Evolutionary conservation across 2,329 filamentous ascomycete species (phyloP).

Genomic region (Fusarium proliferatum): DNA sequence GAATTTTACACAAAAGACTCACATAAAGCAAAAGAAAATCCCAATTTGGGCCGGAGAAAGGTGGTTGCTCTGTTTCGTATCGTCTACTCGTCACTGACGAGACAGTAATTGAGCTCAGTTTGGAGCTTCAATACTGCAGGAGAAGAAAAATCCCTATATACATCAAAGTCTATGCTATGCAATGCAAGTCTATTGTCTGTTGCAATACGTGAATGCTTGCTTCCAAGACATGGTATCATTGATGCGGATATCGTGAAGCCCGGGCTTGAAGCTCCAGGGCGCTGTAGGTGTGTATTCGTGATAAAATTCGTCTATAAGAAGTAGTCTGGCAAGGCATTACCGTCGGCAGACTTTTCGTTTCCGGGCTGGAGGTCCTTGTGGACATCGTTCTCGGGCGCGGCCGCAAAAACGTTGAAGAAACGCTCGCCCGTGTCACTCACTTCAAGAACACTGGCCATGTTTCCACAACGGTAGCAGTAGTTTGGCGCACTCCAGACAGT

Average conservation of each 20-base stretch:
- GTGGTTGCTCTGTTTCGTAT: constrained; percentile 36
- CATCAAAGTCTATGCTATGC: constrained; percentile 44
- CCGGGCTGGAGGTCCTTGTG: constrained; percentile 86
- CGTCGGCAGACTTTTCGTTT: constrained; percentile 75
- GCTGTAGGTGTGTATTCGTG: constrained; percentile 7
- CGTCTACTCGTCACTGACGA: constrained; percentile 29
- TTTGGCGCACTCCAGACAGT: constrained; percentile 99
- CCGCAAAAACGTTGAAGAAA: constrained; percentile 98
- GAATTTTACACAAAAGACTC: constrained; percentile 27
- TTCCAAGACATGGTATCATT: constrained; percentile 44
- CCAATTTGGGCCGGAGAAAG: constrained; percentile 24
- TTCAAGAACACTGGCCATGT: constrained; percentile 96
- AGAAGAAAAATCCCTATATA: constrained; percentile 37
- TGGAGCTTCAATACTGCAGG: constrained; percentile 26
- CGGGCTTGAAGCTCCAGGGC: constrained; percentile 16
- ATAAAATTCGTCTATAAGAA: constrained; percentile 66
- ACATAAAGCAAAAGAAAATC: constrained; percentile 24
- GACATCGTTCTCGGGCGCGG: constrained; percentile 93
- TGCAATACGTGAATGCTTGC: constrained; percentile 27
- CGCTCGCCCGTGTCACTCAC: constrained; percentile 92
- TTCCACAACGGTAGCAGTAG: constrained; percentile 95
- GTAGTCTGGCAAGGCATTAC: constrained; percentile 74
- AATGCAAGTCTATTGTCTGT: constrained; percentile 35
- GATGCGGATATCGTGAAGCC: constrained; percentile 37
- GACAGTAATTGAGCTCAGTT: constrained; percentile 22